Percentiles rank a stretch among this genome's conserved stretches.
These are phyloP conservation scores for Xenoacremonium recifei DNA, from an alignment of 2,329 filamentous ascomycete species.

Conservation along the genomic window DNA sequence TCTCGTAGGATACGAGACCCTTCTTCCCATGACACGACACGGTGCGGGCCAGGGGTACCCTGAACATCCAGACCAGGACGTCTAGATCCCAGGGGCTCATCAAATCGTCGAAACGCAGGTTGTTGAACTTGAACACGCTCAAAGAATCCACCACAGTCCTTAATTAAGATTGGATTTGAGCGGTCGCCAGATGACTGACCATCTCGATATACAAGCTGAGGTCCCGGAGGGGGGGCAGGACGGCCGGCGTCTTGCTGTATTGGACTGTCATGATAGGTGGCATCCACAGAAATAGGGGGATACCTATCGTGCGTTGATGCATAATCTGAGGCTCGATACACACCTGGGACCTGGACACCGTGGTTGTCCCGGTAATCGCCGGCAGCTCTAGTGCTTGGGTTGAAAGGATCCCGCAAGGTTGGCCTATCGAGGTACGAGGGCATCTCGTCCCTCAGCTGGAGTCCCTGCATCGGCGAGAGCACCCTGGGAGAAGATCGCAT, in stretches of 20 bases:
- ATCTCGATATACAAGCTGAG: constrained; percentile 30
- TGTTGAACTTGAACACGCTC: constrained; percentile 29
- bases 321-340: constrained; percentile 10
- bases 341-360: constrained; percentile 4
- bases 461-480: constrained; percentile 18
- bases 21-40: constrained; percentile 19
- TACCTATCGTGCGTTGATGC: constrained; percentile 7
- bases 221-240: constrained; percentile 15
- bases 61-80: constrained; percentile 9
- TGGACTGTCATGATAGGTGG: constrained; percentile 12
- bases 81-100: constrained; percentile 14
- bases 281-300: constrained; percentile 8
- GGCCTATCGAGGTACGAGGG: constrained; percentile 12
- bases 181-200: constrained; percentile 29
- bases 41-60: constrained; percentile 14
- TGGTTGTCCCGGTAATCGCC: constrained; percentile 9
- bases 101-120: constrained; percentile 9
- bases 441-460: constrained; percentile 14
- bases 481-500: constrained; percentile 20
- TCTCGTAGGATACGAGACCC: constrained; percentile 15
- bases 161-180: constrained; percentile 37
- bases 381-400: constrained; percentile 7
- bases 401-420: constrained; percentile 13
- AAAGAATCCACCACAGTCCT: constrained; percentile 38
- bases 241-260: constrained; percentile 15